Evolutionary conservation across 305 asterid species (phyloP), one percentile per base, ranked within the genome.

Genomic region (Stenogyne calaminthoides): DNA sequence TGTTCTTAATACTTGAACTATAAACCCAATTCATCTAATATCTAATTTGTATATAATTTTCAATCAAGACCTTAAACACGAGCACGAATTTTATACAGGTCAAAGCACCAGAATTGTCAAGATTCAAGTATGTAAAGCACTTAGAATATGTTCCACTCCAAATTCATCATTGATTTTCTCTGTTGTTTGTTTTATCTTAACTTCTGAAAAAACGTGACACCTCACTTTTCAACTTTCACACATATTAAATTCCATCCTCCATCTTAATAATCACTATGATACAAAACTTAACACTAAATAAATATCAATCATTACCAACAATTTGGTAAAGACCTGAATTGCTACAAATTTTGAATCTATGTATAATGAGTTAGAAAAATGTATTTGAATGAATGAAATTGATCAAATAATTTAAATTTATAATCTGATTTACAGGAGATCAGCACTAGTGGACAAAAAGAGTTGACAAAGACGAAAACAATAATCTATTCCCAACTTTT

Each of bases 121-220:
- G 15, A 7, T 12, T 37, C 55, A 69, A 69, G 37, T 6, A 6
- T 12, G 40, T 10, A 69, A 47, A n/a, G 59, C 60, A 71, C 22
- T 60, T 42, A 10, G 12, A 22, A 6, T 39, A 19, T 7, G 59
- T 27, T 16, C 58, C 39, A 3, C 59, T n/a, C n/a, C n/a, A n/a
- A n/a, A n/a, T n/a, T n/a, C n/a, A n/a, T 39, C 56, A 69, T 29
- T 54, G 29, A 22, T 76, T 64, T 66, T 59, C 66, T 52, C 2
- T 61, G 71, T 20, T 9, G 9, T 62, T 54, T 77, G 56, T 36
- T 1, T 67, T 0, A 4, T 14, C 20, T 34, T 34, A 67, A 72
- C 55, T 51, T 67, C 20, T 65, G 47, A 22, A 44, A 78, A 67
- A 78, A n/a, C 82, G 82, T 78, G n/a, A n/a, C n/a, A n/a, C n/a